These are phyloP conservation scores for Fusarium foetens DNA, from an alignment of 2,329 filamentous ascomycete species.

Conservation along the genomic window DNA sequence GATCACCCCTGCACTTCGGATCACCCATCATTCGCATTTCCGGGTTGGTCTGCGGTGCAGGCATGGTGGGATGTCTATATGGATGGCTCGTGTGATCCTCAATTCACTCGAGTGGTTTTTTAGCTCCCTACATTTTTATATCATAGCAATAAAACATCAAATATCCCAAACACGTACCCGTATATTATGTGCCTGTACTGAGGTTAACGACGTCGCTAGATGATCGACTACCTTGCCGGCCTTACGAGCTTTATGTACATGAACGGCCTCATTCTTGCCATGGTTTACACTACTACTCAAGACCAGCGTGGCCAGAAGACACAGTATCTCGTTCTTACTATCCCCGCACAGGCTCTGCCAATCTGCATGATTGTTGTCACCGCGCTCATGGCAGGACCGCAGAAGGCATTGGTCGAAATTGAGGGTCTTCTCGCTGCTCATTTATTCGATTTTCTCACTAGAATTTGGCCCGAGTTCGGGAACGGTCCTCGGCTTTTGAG, in stretches of 20 bases:
- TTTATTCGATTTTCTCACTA: constrained; percentile 87
- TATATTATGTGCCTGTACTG: constrained; percentile 13
- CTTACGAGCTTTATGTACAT: constrained; percentile 59
- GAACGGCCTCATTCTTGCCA: constrained; percentile 77
- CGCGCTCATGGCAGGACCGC: constrained; percentile 69
- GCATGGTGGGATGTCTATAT: constrained; percentile 80
- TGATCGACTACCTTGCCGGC: constrained; percentile 48
- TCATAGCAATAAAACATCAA: constrained; percentile 37
- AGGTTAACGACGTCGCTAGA: constrained; percentile 44
- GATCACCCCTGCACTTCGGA: constrained; percentile 74
- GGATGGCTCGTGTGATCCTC: constrained; percentile 73
- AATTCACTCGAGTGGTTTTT: constrained; percentile 67
- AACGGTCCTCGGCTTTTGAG: constrained; percentile 80
- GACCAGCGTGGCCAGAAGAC: constrained; percentile 82
- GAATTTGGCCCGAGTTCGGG: constrained; percentile 89
- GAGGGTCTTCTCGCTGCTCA: constrained; percentile 90
- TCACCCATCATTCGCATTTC: constrained; percentile 74
- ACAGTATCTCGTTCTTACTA: constrained; percentile 83
- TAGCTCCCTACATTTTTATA: constrained; percentile 69
- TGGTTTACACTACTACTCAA: constrained; percentile 86
- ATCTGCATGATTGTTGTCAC: constrained; percentile 81
- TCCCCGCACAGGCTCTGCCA: constrained; percentile 84
- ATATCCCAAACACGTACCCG: constrained; percentile 18
- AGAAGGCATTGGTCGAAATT: constrained; percentile 70
- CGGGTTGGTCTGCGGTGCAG: constrained; percentile 72